Conservation (phyloP, 2,329 filamentous ascomycete species). For the Paracoccidioides brasiliensis region DNA sequence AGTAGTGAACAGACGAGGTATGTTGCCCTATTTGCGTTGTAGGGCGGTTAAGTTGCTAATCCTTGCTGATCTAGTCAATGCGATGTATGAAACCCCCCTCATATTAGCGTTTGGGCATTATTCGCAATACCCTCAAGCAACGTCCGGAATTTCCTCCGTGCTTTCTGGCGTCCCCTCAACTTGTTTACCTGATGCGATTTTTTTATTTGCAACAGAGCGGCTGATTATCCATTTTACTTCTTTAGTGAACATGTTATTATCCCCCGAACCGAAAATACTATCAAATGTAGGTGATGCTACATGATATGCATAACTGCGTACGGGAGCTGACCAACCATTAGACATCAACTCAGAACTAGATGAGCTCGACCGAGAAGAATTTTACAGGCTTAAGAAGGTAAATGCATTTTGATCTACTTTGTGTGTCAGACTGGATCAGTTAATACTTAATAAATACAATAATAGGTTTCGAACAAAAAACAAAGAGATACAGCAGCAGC, state of each 20-base stretch:
- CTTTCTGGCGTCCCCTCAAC: not conserved
- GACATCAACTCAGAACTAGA: constrained; percentile 98
- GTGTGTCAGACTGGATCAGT: not conserved
- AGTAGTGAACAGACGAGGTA: constrained; percentile 89
- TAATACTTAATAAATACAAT: not conserved
- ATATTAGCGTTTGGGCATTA: too few relatives aligned
- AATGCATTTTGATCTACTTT: not conserved
- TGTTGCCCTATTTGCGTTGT: constrained; percentile 15
- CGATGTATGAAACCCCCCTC: constrained; percentile 2
- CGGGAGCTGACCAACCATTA: constrained; percentile 20
- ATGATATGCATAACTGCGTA: not conserved
- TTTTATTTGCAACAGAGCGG: constrained; percentile 9
- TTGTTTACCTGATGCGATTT: not conserved
- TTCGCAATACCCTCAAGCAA: not conserved
- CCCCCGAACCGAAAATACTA: constrained; percentile 96
- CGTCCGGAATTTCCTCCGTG: not conserved
- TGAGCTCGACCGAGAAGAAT: constrained; percentile 93
- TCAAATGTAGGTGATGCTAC: constrained; percentile 58
- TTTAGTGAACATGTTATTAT: constrained; percentile 60
- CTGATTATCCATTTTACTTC: not conserved
- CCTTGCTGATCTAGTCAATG: constrained; percentile 8
- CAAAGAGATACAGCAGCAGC: constrained; percentile 59
- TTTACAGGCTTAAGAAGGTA: constrained; percentile 88
- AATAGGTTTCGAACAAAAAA: constrained; percentile 62
- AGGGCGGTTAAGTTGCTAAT: not conserved